Evolutionary conservation across 2,329 filamentous ascomycete genomes (phyloP), one percentile per base, ranked within the genome.

Genomic region (Cercospora sp.): DNA sequence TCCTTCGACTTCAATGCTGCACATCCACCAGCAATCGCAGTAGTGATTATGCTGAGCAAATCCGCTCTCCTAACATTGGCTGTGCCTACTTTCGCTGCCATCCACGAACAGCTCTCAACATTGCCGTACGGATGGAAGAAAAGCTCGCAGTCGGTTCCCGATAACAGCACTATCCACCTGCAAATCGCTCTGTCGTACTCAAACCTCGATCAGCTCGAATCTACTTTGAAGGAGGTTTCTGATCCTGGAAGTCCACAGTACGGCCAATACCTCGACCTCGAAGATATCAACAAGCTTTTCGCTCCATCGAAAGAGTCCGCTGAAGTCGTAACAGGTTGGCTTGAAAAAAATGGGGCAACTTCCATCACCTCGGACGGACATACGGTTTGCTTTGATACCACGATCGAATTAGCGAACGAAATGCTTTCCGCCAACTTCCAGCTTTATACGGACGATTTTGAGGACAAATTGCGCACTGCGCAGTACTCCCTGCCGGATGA

Each of bases 201-300:
- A 57, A 74, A 72, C 51, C 73, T 79, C 5, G 77, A 80, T 45
- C 75, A 77, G 51, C 79, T 83, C 13, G 79, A 82, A 71, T 75
- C 79, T 40, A 76, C 75, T 32, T 76, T 83, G 51, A 70, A 78
- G 26, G 77, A 79, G 5, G 75, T 83, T 24, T 85, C 84, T 21
- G 84, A 83, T 0, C 85, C 85, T 1, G 80, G 80, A 6, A 77
- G 81, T 68, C 70, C 79, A 3, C 76, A 78, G 16, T 86, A 87
- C 70, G 85, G 85, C 28, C 75, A 84, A 66, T 85, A 86, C 74
- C 80, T 85, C 69, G 80, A 78, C 24, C 76, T 79, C 49, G 76
- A 79, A 12, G 81, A 83, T 43, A 78, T 84, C 65, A 80, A 83
- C 57, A 71, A 77, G 3, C 78, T 83, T 70, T 79, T 85, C 51